Evolutionary conservation across 495 filamentous ascomycete genomes (phyloP), one percentile per base, ranked within the genome.

Genomic region (Lophiostoma macrostomum): DNA sequence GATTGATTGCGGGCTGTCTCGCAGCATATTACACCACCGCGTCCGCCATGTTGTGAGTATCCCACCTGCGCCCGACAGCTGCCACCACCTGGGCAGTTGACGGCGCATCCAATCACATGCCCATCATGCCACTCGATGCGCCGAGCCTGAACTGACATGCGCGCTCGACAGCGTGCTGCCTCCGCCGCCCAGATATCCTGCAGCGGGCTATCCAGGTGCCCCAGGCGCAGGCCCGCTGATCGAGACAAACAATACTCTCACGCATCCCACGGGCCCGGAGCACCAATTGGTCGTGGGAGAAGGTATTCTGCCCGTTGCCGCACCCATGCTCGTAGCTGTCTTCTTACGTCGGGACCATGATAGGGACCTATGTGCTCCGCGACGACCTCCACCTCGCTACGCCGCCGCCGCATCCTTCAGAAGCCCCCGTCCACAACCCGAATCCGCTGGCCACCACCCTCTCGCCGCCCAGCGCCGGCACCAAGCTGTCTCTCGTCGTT

Each of bases 331-430:
- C 22, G 14, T 30, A 16, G 18, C 37, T n/a, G 27, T 20, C 34
- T 32, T 38, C 50, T 56, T 29, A 52, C 32, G 32, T 32, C 13
- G 23, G 30, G 28, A 43, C 67, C 49, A 71, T 55, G 44, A 56
- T 61, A 94, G 90, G 91, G 59, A 89, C 87, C 39, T 98, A 98
- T 63, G 76, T 83, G 32, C 79, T 97, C 16, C 82, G 84, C 68
- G 91, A 97, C 68, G 86, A 94, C 65, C 75, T 98, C 27, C 86
- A 88, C 50, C 85, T 98, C 25, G 91, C 93, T 36, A 96, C 90
- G 49, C 91, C 93, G 46, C 93, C 90, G 48, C 90, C 94, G 4
- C 91, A 97, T 69, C 91, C 91, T 22, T 91, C 90, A 45, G 94
- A 97, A 74, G 83, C 87, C 28, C 90, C 88, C 5, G 71, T 88